A percentile compares a stretch with the other conserved stretches of the same genome.
Evolutionary conservation across 257 asterid genomes (phyloP).

Genomic region (Oldenlandia corymbosa): DNA sequence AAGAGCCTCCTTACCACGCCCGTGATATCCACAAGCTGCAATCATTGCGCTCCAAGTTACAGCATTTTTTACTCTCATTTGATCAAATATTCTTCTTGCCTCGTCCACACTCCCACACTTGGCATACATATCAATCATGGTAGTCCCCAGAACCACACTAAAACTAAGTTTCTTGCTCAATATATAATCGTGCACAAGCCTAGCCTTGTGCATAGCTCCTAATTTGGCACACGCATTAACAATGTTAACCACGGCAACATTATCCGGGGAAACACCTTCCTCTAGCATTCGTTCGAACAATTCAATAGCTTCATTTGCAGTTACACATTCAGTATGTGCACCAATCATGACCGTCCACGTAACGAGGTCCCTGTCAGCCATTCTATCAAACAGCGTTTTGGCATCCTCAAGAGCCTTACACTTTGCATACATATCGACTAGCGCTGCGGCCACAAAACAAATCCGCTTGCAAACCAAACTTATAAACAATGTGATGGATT

Average conservation of each 20-base stretch:
- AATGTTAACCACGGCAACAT: conserved; percentile 41
- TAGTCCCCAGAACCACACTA: conserved; percentile 48
- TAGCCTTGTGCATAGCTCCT: conserved; percentile 48
- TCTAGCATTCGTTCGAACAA: conserved; percentile 45
- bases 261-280: conserved; percentile 43
- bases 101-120: conserved; percentile 46
- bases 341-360: conserved; percentile 63
- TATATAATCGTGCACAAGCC: conserved; percentile 32
- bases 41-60: conserved; percentile 56
- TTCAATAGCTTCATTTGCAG: conserved; percentile 31
- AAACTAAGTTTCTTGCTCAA: conserved; percentile 18
- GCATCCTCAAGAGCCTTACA: conserved; percentile 40
- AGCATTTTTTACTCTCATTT: conserved; percentile 36
- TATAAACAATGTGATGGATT: conserved; percentile 37
- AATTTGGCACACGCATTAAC: conserved; percentile 51
- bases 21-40: conserved; percentile 58
- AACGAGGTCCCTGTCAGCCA: conserved; percentile 43
- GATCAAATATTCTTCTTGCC: conserved; percentile 43
- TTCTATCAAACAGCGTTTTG: conserved; percentile 35
- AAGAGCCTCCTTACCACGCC: conserved; percentile 48
- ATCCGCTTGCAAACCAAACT: conserved; percentile 33
- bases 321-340: conserved; percentile 50
- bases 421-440: conserved; percentile 51
- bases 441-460: conserved; percentile 37
- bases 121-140: conserved; percentile 50